Evolutionary conservation across 176 grass and related monocot genomes (phyloP), one percentile per base, ranked within the genome.

Genomic region (Triticum timopheevii): DNA sequence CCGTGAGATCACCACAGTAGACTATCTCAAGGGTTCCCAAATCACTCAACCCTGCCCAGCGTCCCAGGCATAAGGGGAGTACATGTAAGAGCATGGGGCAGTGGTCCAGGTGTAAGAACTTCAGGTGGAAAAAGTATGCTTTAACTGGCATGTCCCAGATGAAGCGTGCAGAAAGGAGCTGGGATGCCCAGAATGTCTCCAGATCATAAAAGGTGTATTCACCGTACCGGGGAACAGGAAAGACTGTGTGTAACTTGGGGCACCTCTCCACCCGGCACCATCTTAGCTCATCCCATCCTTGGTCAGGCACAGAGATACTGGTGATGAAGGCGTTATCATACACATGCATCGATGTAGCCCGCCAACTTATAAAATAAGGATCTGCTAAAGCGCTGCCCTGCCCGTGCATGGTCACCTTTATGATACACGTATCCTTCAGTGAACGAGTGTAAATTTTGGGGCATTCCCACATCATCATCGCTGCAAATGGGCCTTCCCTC

Each of bases 251-350:
- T 36, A 83, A 20, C 9, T 1, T 61, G 8, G 35, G 83, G 20
- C 83, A 85, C 6, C 72, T 45, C 72, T 85, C 83, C 9, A 85
- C 7, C 15, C 59, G 58, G 27, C 61, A 85, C 83, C 83, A 85
- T 6, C 0, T 0, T 17, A 84, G 15, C 0, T 0, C 0, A 1
- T 1, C 0, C 83, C 28, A 28, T 28, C 28, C 1, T 28, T 28
- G 28, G 45, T 12, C 2, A 15, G 45, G 13, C 1, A 0, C 13
- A 49, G 28, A 28, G 2, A 28, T 28, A 28, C 28, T 28, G 28
- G 2, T 28, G 28, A 28, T 28, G 28, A 2, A 67, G 13, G 16
- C 1, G 44, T 19, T 28, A 0, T 85, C 73, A 1, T 85, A 42
- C 28, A 77, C 59, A 13, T 77, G 83, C 61, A 85, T 13, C 4